Conservation (phyloP, 2,329 filamentous ascomycete species). For the Aspergillus felis region DNA sequence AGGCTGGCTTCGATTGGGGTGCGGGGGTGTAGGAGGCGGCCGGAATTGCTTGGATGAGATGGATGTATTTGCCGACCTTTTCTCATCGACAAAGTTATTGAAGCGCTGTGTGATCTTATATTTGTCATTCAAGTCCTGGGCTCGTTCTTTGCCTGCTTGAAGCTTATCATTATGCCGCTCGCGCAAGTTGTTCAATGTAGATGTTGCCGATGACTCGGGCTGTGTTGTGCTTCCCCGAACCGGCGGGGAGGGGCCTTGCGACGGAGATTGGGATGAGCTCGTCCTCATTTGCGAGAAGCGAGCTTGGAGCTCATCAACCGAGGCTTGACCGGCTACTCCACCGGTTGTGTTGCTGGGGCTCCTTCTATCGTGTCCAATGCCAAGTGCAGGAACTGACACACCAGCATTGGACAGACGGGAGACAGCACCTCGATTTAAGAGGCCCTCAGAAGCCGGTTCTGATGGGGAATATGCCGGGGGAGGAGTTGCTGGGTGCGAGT, state of each 20-base stretch:
- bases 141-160: slow-evolving; percentile 55
- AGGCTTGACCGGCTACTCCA: slow-evolving; percentile 29
- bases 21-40: slow-evolving; percentile 20
- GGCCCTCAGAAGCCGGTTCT: slow-evolving; percentile 29
- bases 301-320: slow-evolving; percentile 64
- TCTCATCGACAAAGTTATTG: slow-evolving; percentile 45
- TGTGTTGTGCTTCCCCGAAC: slow-evolving; percentile 46
- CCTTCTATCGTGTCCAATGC: slow-evolving; percentile 55
- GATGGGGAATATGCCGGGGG: slow-evolving; percentile 43
- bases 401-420: slow-evolving; percentile 68
- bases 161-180: slow-evolving; percentile 69
- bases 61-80: slow-evolving; percentile 25
- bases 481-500: slow-evolving; percentile 40
- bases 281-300: slow-evolving; percentile 58
- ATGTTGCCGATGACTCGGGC: slow-evolving; percentile 59
- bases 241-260: slow-evolving; percentile 27
- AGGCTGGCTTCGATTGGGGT: slow-evolving; percentile 21
- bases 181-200: slow-evolving; percentile 64
- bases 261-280: slow-evolving; percentile 25
- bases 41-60: slow-evolving; percentile 9
- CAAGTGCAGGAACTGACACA: slow-evolving; percentile 72
- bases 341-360: slow-evolving; percentile 20
- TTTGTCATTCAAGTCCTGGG: slow-evolving; percentile 41
- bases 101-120: slow-evolving; percentile 46
- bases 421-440: slow-evolving; percentile 58